Base-by-base conservation (phyloP, 2,329 filamentous ascomycete genomes). In the Colletotrichum destructivum region DNA sequence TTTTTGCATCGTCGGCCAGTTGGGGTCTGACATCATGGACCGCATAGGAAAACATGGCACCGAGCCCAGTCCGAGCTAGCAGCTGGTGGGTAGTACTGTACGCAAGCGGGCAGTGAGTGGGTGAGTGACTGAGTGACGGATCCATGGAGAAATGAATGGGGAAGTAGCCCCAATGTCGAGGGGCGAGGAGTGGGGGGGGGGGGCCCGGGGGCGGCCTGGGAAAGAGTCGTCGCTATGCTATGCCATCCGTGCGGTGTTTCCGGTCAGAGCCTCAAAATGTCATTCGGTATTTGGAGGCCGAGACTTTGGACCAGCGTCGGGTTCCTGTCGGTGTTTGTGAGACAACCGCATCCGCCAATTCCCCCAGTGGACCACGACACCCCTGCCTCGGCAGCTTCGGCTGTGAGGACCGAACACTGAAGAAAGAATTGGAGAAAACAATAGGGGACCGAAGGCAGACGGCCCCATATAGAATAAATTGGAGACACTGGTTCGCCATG, bases 121-220 rank as follows among this genome's bases (percentile, higher is more conserved):
- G 11, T 56, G 52, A 57, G 35, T 26, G 38, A 7, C 15, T 18
- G 55, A 57, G 6, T 31, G 23, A 35, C 4, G 8, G 46, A 60
- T 55, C 35, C 35, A 69, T 71, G 69, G 69, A 71, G 57, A 68
- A 63, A 63, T 63, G 69, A 71, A 63, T 63, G 69, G 69, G 59
- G 69, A 63, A 71, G 21, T 52, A 31, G 67, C 57, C 31, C 51
- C 55, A 47, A 59, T 65, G 13, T 64, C 42, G 62, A 62, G 61
- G 52, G 31, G 31, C 31, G 31, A 31, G 4, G 31, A n/a, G n/a
- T n/a, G n/a, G n/a, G n/a, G n/a, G n/a, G 31, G 26, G 66, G 26
- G 31, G 66, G 60, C 60, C 35, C 60, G 44, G 60, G 61, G 52
- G 61, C 38, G 52, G 49, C 42, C 26, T 63, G 67, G 47, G 23